These are phyloP conservation scores for Xylaria sp. DNA, from an alignment of 2,329 filamentous ascomycete species.

Conservation along the genomic window DNA sequence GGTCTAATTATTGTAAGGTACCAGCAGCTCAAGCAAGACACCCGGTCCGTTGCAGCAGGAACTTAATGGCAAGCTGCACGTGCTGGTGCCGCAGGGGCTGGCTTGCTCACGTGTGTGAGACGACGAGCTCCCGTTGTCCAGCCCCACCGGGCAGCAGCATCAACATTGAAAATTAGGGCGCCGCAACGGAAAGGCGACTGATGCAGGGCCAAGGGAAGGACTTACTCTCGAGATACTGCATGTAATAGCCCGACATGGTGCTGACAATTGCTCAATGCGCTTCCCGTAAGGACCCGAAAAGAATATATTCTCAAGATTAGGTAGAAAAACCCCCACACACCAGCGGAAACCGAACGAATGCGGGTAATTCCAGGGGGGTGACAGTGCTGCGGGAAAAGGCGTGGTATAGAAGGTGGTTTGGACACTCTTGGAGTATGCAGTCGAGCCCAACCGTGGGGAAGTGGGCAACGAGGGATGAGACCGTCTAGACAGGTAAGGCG, in stretches of 20 bases:
- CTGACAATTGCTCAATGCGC: conserved; percentile 41
- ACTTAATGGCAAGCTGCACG: conserved; percentile 48
- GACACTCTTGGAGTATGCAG: conserved; percentile 57
- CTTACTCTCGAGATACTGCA: conserved; percentile 81
- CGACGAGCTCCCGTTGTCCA: conserved; percentile 48
- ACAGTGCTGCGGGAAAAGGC: conserved; percentile 45
- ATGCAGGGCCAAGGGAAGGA: conserved; percentile 48
- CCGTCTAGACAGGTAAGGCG: conserved; percentile 50
- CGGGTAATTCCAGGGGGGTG: conserved; percentile 46
- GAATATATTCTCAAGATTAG: conserved; percentile 44
- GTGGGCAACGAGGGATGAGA: conserved; percentile 51
- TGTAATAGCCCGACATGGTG: conserved; percentile 72
- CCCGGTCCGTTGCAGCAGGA: conserved; percentile 43
- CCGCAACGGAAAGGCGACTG: conserved; percentile 32
- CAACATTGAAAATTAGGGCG: conserved; percentile 43
- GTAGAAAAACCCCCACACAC: conserved; percentile 45
- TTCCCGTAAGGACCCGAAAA: conserved; percentile 42
- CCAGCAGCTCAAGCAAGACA: conserved; percentile 36
- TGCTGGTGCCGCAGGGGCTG: conserved; percentile 49
- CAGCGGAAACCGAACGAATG: conserved; percentile 41
- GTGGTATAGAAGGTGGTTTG: conserved; percentile 46
- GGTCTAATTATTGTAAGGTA: conserved; percentile 38
- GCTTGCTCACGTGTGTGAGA: conserved; percentile 51
- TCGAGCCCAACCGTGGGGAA: conserved; percentile 63
- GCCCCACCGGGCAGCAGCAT: conserved; percentile 47